Conservation (phyloP, 129 eudicot genomes). For the Heracleum sosnowskyi region DNA sequence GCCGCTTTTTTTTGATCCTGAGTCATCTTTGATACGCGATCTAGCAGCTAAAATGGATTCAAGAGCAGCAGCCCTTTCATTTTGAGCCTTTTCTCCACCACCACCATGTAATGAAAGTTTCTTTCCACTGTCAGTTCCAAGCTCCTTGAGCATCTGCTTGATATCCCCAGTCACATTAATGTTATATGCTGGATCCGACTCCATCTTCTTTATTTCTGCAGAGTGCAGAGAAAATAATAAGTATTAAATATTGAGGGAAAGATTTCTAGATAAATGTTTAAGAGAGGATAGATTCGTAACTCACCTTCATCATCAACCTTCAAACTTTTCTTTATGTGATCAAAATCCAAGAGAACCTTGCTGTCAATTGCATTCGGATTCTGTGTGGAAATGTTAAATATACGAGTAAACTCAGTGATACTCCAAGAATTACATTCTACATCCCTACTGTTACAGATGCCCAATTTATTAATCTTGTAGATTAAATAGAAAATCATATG, state of each 20-base stretch:
- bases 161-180: slow-evolving; percentile 76
- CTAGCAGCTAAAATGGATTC: slow-evolving; percentile 77
- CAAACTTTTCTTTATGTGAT: slow-evolving; percentile 80
- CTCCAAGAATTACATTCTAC: background rate
- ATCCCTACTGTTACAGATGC: background rate
- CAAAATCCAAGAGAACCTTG: slow-evolving; percentile 78
- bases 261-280: background rate
- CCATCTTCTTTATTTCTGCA: slow-evolving; percentile 63
- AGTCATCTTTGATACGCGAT: slow-evolving; percentile 74
- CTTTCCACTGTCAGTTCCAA: slow-evolving; percentile 83
- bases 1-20: slow-evolving; percentile 37
- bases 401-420: slow-evolving; percentile 1
- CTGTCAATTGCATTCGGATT: slow-evolving; percentile 81
- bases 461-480: background rate
- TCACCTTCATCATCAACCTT: slow-evolving; percentile 93
- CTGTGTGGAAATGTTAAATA: slow-evolving; percentile 25
- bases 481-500: background rate
- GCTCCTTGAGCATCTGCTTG: slow-evolving; percentile 92
- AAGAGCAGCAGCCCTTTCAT: slow-evolving; percentile 92
- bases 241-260: background rate
- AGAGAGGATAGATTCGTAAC: background rate
- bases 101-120: slow-evolving; percentile 91
- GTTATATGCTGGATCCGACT: slow-evolving; percentile 79
- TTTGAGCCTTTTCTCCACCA: slow-evolving; percentile 87
- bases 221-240: slow-evolving; percentile 18